Evolutionary conservation across 257 asterid genomes (phyloP).

Genomic region (Plantago ovata): DNA sequence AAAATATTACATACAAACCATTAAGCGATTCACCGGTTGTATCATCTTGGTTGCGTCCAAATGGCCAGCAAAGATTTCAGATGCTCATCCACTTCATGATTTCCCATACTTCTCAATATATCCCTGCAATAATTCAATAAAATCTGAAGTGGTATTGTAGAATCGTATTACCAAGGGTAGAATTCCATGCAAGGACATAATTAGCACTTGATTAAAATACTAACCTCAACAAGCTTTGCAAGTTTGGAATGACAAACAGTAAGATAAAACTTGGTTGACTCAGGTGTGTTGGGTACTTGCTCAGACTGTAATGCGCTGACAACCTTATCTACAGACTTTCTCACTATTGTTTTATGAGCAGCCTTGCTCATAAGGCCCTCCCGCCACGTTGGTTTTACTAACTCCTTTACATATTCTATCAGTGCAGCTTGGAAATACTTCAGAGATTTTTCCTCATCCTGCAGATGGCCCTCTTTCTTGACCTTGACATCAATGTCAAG

Average conservation of each 20-base stretch:
- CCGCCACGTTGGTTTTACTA: constrained; percentile 77
- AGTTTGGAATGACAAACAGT: constrained; percentile 55
- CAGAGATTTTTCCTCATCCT: constrained; percentile 41
- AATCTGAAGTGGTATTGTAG: constrained; percentile 19
- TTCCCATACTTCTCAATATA: constrained; percentile 66
- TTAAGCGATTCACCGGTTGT: constrained; percentile 20
- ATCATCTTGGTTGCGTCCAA: constrained; percentile 7
- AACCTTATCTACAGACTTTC: constrained; percentile 71
- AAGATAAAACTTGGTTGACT: constrained; percentile 52
- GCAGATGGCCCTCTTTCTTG: constrained; percentile 30
- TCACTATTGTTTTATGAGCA: constrained; percentile 76
- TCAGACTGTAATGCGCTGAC: constrained; percentile 49
- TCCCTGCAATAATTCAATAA: constrained; percentile 63
- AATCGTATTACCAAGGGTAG: no score
- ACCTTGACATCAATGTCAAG: constrained; percentile 31
- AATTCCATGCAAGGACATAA: constrained; percentile 8
- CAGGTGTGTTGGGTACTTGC: constrained; percentile 67
- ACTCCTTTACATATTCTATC: constrained; percentile 68
- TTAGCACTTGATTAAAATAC: constrained; percentile 28
- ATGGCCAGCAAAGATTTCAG: constrained; percentile 12
- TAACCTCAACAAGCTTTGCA: constrained; percentile 79
- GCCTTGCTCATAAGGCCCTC: constrained; percentile 72
- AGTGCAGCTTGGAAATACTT: constrained; percentile 62
- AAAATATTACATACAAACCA: constrained; percentile 20
- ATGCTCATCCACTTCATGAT: constrained; percentile 34